Percentiles rank a stretch among this genome's conserved stretches.
phyloP scores from a whole-genome alignment of 768 basidiomycete genomes.

The Hirschioporus abietinus region DNA sequence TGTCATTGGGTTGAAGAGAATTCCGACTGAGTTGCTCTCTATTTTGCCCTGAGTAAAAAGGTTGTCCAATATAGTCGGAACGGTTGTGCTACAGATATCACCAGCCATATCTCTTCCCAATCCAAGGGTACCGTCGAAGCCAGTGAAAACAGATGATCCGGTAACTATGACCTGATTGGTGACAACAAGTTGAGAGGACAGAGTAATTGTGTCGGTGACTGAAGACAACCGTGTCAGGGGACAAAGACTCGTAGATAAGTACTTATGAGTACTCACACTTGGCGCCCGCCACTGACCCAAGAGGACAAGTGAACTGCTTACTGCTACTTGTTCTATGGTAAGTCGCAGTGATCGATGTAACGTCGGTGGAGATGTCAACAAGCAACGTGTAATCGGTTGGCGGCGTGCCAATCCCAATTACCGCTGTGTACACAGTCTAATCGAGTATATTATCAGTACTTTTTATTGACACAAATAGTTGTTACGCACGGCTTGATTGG shows the following conservation, averaged over 20 bases:
- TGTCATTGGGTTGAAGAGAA: conserved; percentile 21
- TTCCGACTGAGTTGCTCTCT: conserved; percentile 14
- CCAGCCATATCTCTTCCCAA: conserved; percentile 10
- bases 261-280: too few species aligned
- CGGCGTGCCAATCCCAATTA: conserved; percentile 23
- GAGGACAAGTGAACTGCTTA: too few species aligned
- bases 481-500: too few species aligned
- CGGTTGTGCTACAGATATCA: neutral
- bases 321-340: too few species aligned
- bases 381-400: conserved; percentile 15
- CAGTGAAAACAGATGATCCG: conserved; percentile 13
- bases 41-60: conserved; percentile 18
- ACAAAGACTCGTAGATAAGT: too few species aligned
- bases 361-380: too few species aligned
- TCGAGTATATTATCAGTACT: too few species aligned
- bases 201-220: conserved; percentile 13
- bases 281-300: too few species aligned
- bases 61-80: conserved; percentile 24
- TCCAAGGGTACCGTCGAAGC: conserved; percentile 24
- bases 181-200: conserved; percentile 21
- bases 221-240: neutral
- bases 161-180: conserved; percentile 24
- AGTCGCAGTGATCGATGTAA: too few species aligned
- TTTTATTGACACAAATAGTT: too few species aligned
- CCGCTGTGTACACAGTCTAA: conserved; percentile 14